Conservation (phyloP, 495 filamentous ascomycete genomes). For the Xylaria longipes region DNA sequence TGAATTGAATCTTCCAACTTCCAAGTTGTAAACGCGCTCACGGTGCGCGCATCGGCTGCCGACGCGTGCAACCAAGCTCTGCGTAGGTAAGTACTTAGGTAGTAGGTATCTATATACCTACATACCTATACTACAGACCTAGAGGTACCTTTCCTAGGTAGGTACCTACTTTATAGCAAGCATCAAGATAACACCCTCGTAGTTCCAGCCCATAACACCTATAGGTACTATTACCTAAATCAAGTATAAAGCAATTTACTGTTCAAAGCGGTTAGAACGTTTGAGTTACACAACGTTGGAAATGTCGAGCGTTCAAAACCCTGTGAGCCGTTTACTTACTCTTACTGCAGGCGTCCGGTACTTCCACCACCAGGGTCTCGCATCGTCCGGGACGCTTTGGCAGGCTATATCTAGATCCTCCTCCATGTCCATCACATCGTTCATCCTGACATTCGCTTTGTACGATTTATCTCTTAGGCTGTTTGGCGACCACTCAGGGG, state of each 20-base stretch:
- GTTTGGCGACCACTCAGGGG: background rate
- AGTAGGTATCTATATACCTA: background rate
- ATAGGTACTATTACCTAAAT: no score
- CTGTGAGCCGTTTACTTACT: background rate
- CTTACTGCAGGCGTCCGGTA: no score
- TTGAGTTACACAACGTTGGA: background rate
- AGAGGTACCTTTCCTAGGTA: no score
- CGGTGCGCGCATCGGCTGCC: background rate
- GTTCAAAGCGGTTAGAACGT: background rate
- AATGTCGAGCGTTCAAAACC: background rate
- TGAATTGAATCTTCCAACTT: no score
- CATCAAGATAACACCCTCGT: no score
- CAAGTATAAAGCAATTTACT: no score
- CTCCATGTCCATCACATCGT: background rate
- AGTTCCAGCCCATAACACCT: no score
- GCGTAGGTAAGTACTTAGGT: background rate
- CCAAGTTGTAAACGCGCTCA: no score
- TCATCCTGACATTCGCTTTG: background rate
- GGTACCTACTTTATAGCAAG: no score
- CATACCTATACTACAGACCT: no score
- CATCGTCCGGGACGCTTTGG: background rate
- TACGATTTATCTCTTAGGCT: background rate
- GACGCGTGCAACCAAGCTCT: background rate
- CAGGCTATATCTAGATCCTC: background rate
- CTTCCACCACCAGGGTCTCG: background rate